These are phyloP conservation scores for Aspergillus saccharolyticus DNA, from an alignment of 495 filamentous ascomycete genomes.

Conservation along the genomic window DNA sequence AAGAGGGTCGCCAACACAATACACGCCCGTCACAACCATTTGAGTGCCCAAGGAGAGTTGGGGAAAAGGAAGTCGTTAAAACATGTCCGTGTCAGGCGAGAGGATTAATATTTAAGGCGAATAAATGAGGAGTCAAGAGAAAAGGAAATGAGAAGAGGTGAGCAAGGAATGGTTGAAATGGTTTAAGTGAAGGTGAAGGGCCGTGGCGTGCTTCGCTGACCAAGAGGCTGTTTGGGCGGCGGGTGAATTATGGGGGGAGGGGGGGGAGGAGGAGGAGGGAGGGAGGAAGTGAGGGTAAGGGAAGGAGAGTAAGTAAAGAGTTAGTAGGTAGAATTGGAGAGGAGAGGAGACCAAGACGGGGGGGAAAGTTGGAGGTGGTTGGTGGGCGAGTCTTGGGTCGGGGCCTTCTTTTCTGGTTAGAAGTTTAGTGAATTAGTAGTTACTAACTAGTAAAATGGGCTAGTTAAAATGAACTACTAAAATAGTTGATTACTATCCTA, in stretches of 20 bases:
- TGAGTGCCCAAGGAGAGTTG: conserved; percentile 16
- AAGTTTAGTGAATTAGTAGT: not conserved
- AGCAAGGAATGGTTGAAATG: conserved; percentile 18
- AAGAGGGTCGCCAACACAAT: conserved; percentile 24
- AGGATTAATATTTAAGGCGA: no score
- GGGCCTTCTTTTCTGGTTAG: conserved; percentile 12
- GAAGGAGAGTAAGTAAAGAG: conserved; percentile 26
- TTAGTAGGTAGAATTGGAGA: not conserved
- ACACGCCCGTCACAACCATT: conserved; percentile 25
- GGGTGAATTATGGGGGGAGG: conserved; percentile 18
- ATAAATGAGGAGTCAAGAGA: conserved; percentile 5
- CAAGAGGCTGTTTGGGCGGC: conserved; percentile 33
- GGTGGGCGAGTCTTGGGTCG: conserved; percentile 9
- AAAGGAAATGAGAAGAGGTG: conserved; percentile 4
- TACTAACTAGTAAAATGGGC: not conserved
- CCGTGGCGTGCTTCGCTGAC: conserved; percentile 37
- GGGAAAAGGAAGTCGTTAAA: conserved; percentile 15
- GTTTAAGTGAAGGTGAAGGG: conserved; percentile 20
- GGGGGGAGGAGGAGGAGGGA: not conserved
- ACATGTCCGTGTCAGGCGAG: conserved; percentile 15
- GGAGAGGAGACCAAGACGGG: conserved; percentile 2
- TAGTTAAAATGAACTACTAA: no score
- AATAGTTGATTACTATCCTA: no score
- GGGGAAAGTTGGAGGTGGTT: conserved; percentile 22
- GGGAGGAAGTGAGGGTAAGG: conserved; percentile 15